phyloP scores from a whole-genome alignment of 345 rosid species.

The Eucalyptus pauciflora region DNA sequence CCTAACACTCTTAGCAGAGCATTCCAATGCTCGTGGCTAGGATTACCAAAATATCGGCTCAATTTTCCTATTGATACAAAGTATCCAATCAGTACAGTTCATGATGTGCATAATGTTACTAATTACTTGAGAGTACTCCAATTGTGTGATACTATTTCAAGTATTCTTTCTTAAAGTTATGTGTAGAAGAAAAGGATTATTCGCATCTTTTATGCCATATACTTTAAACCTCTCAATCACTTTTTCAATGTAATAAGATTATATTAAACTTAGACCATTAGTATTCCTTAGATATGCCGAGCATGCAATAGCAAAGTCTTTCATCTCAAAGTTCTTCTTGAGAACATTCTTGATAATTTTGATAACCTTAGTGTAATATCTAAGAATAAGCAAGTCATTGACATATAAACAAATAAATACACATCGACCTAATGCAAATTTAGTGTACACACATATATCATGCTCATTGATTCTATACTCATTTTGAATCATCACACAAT shows the following conservation, averaged over 20 bases:
- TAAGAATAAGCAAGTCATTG: not conserved
- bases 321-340: not conserved
- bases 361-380: not conserved
- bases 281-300: not conserved
- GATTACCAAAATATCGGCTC: not conserved
- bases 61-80: accelerated
- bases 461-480: too few relatives aligned
- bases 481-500: not conserved
- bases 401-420: too few relatives aligned
- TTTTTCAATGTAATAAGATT: too few relatives aligned
- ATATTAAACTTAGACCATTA: too few relatives aligned
- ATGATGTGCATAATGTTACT: not conserved
- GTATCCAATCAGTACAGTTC: not conserved
- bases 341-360: too few relatives aligned
- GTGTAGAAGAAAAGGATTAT: too few relatives aligned
- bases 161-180: too few relatives aligned
- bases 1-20: not conserved
- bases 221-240: not conserved
- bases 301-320: not conserved
- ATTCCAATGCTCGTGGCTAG: not conserved
- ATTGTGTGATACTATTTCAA: not conserved
- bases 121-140: not conserved
- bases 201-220: accelerated
- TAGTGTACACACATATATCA: not conserved
- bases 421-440: accelerated